phyloP scores from a whole-genome alignment of 192 early-diverging fungal species.

The Endogone sp. region DNA sequence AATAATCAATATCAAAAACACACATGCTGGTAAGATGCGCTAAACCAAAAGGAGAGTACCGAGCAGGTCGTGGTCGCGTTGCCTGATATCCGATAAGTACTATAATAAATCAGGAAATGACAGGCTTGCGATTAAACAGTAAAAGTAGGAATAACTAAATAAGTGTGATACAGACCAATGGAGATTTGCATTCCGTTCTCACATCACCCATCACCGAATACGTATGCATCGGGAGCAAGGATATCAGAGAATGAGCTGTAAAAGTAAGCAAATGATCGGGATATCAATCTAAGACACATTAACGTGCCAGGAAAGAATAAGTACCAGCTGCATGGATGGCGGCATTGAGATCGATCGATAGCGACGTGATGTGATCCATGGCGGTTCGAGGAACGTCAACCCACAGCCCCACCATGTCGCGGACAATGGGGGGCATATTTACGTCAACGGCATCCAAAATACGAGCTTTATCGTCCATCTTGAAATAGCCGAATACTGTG shows the following conservation, averaged over 20 bases:
- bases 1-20: neutral
- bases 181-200: constrained; percentile 50
- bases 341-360: constrained; percentile 37
- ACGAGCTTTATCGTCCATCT: constrained; percentile 37
- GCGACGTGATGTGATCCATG: constrained; percentile 5
- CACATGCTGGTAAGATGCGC: neutral
- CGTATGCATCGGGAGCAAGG: constrained; percentile 28
- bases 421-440: constrained; percentile 42
- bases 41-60: constrained; percentile 19
- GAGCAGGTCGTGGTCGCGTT: constrained; percentile 32
- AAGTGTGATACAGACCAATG: constrained; percentile 8
- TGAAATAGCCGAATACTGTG: constrained; percentile 53
- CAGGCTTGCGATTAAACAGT: no score
- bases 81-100: constrained; percentile 7
- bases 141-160: neutral
- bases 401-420: constrained; percentile 39
- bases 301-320: neutral
- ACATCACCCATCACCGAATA: constrained; percentile 26
- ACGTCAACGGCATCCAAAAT: constrained; percentile 47
- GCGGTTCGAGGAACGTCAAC: constrained; percentile 27
- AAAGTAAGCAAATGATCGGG: neutral
- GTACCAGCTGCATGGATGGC: constrained; percentile 48
- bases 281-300: neutral
- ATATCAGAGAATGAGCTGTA: constrained; percentile 40
- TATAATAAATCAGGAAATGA: neutral